Evolutionary conservation across 2,329 filamentous ascomycete genomes (phyloP).

Genomic region (Orbilia blumenaviensis): DNA sequence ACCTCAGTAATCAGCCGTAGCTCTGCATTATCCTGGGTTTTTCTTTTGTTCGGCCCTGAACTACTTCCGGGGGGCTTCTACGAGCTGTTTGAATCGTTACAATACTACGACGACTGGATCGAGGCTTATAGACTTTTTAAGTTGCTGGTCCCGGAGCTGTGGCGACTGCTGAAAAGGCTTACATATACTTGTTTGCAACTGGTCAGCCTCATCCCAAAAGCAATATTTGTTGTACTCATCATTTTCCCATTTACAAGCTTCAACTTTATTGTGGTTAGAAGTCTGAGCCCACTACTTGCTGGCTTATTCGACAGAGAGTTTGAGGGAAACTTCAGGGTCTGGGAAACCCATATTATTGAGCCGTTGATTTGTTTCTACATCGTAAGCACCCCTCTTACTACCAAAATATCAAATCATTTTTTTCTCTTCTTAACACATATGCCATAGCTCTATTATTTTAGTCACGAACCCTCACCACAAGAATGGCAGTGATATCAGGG

Average conservation of each 20-base stretch:
- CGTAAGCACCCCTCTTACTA: not conserved
- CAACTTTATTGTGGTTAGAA: conserved; percentile 18
- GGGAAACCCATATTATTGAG: conserved; percentile 33
- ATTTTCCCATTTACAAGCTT: conserved; percentile 28
- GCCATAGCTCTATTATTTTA: conserved; percentile 5
- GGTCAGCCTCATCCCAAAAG: conserved; percentile 10
- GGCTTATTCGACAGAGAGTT: conserved; percentile 27
- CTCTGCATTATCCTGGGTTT: conserved; percentile 8
- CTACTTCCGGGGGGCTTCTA: conserved; percentile 18
- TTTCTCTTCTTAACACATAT: not conserved
- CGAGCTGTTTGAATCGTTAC: conserved; percentile 27
- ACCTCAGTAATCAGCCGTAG: not conserved
- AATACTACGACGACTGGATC: conserved; percentile 51
- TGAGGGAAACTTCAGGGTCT: conserved; percentile 20
- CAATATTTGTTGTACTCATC: conserved; percentile 13
- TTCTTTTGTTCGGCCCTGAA: conserved; percentile 14
- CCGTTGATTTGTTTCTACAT: conserved; percentile 37
- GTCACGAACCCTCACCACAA: not conserved
- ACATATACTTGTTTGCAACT: not conserved
- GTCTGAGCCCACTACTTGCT: conserved; percentile 22
- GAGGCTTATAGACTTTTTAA: conserved; percentile 14
- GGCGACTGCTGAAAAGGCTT: not conserved
- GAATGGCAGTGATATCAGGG: not conserved
- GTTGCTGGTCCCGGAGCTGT: conserved; percentile 17
- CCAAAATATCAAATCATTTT: not conserved